Evolutionary conservation across 768 basidiomycete species (phyloP), one percentile per base, ranked within the genome.

Genomic region (Rhodotorula taiwanensis): DNA sequence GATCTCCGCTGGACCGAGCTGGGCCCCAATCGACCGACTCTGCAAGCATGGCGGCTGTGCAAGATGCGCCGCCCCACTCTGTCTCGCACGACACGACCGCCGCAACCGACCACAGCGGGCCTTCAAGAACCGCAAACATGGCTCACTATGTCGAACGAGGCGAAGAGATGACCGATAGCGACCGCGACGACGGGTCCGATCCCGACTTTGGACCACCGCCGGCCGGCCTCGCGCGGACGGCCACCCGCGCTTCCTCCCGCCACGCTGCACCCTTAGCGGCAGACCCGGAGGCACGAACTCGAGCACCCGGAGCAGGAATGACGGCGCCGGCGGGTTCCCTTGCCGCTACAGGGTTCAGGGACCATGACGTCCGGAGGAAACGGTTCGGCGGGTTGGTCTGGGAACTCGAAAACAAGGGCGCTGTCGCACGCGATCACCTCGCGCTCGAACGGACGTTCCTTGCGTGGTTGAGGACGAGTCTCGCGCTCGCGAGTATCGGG

Each of bases 391-490:
- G 47, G 4, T 39, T 61, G 4, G 60, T 53, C 27, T 61, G 47
- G 20, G 63, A 65, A 25, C 73, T 82, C 14, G 76, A 80, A 72
- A 83, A 82, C 66, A 74, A 77, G 31, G 80, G 80, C 16, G 78
- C 76, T 58, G 80, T 81, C 54, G 81, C 81, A 33, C 75, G 82
- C 28, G 81, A 82, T 70, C 81, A 83, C 62, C 76, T 83, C 7
- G 79, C 81, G 3, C 76, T 76, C 14, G 82, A 82, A 64, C 75
- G 81, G 33, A 82, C 80, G 8, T 82, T 80, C 64, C 74, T 82
- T 5, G 80, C 81, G 18, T 82, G 82, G 72, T 75, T 82, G 25
- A 74, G 81, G 43, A 82, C 81, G 30, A 81, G 80, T 58, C 71
- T 81, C 15, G 75, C 52, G 11, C 42, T 67, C 5, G 66, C 60